Base-by-base conservation (phyloP, 441 rosid species). In the Daphne laureola region DNA sequence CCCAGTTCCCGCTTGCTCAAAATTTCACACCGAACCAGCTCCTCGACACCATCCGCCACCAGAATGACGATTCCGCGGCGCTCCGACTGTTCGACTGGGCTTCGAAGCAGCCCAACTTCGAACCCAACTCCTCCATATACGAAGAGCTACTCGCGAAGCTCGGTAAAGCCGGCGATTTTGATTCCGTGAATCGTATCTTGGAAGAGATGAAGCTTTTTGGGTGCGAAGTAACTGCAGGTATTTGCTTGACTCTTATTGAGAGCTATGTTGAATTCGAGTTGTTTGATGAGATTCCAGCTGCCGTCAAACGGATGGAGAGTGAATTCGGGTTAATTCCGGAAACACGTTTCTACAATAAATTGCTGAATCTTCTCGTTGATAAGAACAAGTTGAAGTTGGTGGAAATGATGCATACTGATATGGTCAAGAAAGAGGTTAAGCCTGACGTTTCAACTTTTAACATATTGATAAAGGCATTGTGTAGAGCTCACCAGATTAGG, bases 381-480 rank as follows among this genome's bases (percentile, higher is more conserved):
- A 87, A 78, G 49, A 77, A 74, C 51, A 88, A 76, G 73, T 67
- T 88, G 14, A 92, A 79, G 52, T 67, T 88, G 18, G 85, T 92
- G 0, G 98, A 92, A 59, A 55, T 54, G 57, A 86, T 81, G 35
- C 94, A 92, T 49, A 52, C 69, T 36, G 60, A 67, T 35, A 86
- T 88, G 94, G 71, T 66, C 58, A 59, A 55, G 23, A 75, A 85
- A 59, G 84, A 78, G 44, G 68, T 86, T 59, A 70, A 72, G 59
- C 95, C 95, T 2, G 94, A 92, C 53, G 86, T 88, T 43, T 82
- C 88, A 0, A 92, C 98, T 4, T 88, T 86, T 68, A 92, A 88
- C 54, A 74, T 86, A 42, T 58, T 92, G 65, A 82, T 92, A 23
- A 88, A 86, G 67, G 98, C 96, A 49, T 66, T 86, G 54, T 88